Base-by-base conservation (phyloP, 148 eudicot species). In the Nepenthes gracilis region DNA sequence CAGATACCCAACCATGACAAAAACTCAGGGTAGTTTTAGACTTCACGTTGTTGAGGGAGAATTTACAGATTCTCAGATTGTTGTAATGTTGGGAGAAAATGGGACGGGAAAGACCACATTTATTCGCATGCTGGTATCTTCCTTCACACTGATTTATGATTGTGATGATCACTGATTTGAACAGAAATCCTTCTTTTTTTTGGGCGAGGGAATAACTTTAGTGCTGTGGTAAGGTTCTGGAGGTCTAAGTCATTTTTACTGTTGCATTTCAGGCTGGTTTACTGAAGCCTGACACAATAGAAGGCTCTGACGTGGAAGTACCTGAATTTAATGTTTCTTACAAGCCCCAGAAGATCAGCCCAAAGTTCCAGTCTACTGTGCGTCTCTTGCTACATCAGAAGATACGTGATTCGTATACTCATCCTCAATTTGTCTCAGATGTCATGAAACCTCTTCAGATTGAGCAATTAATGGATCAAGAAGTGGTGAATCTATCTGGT, bases 81-180 rank as follows among this genome's bases (percentile, higher is more conserved):
- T 88, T 58, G 98, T 92, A 63, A 88, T 92, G 98, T 78, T 92
- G 74, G 98, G 98, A 58, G 98, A 92, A 83, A 92, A 92, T 73
- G 98, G 96, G 67, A 92, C 94, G 0, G 96, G 98, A 58, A 92
- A 92, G 83, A 92, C 98, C 2, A 88, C 98, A 54, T 88, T 92
- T 66, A 88, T 88, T 38, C 81, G 96, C 56, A 83, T 92, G 90
- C 94, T 88, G 96, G 98, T 92, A 86, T 53, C 34, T 34, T 51
- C 47, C 45, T 34, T 54, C 53, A 11, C 15, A n/a, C 53, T 49
- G 11, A 2, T 49, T 5, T 12, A 49, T 49, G 53, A 3, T 49
- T 1, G 53, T 49, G 12, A 3, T 49, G 45, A 3, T 40, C 6
- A 40, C 8, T 23, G 0, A 23, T 23, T 23, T 23, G 23, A 23